A percentile compares a stretch with the other conserved stretches of the same genome.
These are phyloP conservation scores for Podospora appendiculata DNA, from an alignment of 495 filamentous ascomycete genomes.

Conservation along the genomic window DNA sequence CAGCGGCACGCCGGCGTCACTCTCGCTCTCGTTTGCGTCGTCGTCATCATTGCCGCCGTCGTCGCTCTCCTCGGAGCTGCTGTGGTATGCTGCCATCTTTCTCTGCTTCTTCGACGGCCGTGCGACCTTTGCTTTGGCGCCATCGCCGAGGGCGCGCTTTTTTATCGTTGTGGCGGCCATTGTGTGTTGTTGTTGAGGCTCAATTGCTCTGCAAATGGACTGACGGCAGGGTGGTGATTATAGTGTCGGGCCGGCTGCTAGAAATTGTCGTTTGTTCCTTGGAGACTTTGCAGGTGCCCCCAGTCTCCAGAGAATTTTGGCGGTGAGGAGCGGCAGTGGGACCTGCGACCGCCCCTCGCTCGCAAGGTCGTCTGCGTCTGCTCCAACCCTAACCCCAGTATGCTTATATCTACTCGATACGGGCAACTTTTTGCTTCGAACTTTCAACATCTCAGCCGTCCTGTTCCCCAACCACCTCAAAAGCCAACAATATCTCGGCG, in stretches of 20 bases:
- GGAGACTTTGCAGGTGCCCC: slow-evolving; percentile 1
- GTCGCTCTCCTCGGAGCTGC: slow-evolving; percentile 50
- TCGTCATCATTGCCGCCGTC: slow-evolving; percentile 33
- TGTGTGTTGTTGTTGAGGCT: slow-evolving; percentile 10
- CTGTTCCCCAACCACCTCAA: too few species aligned
- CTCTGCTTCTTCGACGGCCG: slow-evolving; percentile 63
- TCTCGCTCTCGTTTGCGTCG: neutral
- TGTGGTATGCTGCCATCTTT: slow-evolving; percentile 65
- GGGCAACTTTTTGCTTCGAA: too few species aligned
- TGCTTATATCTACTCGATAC: too few species aligned
- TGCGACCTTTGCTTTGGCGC: slow-evolving; percentile 43
- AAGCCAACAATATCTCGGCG: too few species aligned
- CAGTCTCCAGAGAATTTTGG: slow-evolving; percentile 28
- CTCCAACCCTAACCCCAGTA: neutral
- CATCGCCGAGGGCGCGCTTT: slow-evolving; percentile 37
- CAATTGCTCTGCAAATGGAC: slow-evolving; percentile 1
- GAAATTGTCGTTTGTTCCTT: neutral
- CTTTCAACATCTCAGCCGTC: too few species aligned
- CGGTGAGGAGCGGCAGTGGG: slow-evolving; percentile 17
- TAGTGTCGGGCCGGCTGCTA: neutral
- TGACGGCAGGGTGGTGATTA: neutral
- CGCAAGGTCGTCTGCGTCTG: neutral
- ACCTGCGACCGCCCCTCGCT: neutral
- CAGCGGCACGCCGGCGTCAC: slow-evolving; percentile 45
- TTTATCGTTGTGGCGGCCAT: slow-evolving; percentile 23